Evolutionary conservation across 768 basidiomycete genomes (phyloP), one percentile per base, ranked within the genome.

Genomic region (Lactarius pseudohatsudake): DNA sequence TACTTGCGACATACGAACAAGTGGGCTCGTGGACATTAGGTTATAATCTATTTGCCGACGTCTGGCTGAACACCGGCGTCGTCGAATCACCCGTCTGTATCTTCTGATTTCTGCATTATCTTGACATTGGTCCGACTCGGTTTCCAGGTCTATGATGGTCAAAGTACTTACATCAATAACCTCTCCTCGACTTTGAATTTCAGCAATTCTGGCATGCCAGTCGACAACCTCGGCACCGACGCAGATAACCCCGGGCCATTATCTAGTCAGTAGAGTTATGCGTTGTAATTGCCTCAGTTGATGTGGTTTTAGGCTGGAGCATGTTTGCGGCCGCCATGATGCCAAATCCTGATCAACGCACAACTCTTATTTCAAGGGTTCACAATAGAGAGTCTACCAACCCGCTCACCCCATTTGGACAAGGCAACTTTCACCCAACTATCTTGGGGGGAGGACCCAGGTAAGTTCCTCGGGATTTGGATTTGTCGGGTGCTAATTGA

Each of bases 41-140:
- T 9, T 89, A 90, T 75, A 88, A 89, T 76, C 71, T 90, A 57
- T 87, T 80, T 64, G 84, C 81, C 11, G 87, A 88, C 72, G 83
- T 80, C 72, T 76, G 89, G 47, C 74, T 89, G 56, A 80, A 81
- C 45, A 79, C 84, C 26, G 79, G 82, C 56, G 73, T 89, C 15
- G 84, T 89, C 76, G 70, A 66, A 11, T 55, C 57, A 64, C 41
- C 64, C 20, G 67, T 65, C 16, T 1, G 71, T 70, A 18, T 64
- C 34, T 5, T 10, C 32, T 32, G 43, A 20, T 36, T 13, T 28
- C 30, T 3, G 20, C 20, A 40, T 43, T 26, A 34, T 47, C 54
- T 36, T 16, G 45, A 38, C 20, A 8, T 36, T 41, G 6, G 65
- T 57, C 47, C 43, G 43, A 43, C 7, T 20, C 11, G 20, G 20